Conservation (phyloP, 306 rosid genomes). For the Styphnolobium japonicum region DNA sequence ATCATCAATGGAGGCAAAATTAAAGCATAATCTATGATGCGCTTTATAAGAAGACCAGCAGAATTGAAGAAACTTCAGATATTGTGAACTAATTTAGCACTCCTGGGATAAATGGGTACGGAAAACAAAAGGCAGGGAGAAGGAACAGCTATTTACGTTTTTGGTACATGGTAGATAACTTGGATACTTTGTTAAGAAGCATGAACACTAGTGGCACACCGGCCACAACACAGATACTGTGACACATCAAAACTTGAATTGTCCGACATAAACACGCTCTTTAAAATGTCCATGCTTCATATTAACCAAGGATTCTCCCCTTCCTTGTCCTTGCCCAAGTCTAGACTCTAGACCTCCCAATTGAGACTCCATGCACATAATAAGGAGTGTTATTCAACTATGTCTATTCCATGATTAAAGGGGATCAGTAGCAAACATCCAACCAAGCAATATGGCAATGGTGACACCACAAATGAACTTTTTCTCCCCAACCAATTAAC, state of each 20-base stretch:
- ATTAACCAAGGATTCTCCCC: neutral
- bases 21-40: neutral
- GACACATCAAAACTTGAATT: neutral
- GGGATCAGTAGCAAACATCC: neutral
- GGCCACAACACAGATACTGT: neutral
- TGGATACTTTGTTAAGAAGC: neutral
- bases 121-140: conserved; percentile 4
- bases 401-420: neutral
- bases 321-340: neutral
- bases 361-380: neutral
- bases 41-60: neutral
- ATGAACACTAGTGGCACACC: neutral
- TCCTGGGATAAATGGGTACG: neutral
- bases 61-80: neutral
- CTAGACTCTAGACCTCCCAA: neutral
- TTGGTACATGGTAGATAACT: neutral
- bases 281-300: neutral
- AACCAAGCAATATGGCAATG: neutral
- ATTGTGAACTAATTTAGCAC: neutral
- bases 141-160: neutral
- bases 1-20: conserved; percentile 11
- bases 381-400: neutral
- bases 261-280: neutral
- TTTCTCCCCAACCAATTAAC: conserved; percentile 3
- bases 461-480: neutral